These are phyloP conservation scores for Chenopodium quinoa DNA, from an alignment of 148 eudicot species.

Conservation along the genomic window DNA sequence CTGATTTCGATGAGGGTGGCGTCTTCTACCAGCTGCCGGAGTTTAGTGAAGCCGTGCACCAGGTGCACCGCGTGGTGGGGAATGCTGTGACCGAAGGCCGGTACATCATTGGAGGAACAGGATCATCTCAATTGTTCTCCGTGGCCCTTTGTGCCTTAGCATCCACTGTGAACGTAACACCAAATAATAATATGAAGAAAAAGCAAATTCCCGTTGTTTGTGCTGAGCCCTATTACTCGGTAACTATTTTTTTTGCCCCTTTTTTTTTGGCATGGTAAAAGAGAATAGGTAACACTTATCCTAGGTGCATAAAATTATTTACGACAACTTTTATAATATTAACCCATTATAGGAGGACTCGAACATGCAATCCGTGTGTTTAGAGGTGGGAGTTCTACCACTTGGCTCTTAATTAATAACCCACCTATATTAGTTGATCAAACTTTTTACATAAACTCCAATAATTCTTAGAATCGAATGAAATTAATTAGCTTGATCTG, in stretches of 20 bases:
- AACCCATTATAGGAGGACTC: too few relatives aligned
- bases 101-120: slow-evolving; percentile 58
- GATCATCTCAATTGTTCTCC: slow-evolving; percentile 64
- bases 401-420: too few relatives aligned
- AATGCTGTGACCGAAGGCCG: slow-evolving; percentile 47
- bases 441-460: background rate
- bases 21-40: slow-evolving; percentile 73
- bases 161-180: background rate
- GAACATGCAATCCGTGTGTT: too few relatives aligned
- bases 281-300: too few relatives aligned
- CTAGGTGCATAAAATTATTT: too few relatives aligned
- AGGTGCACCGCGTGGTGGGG: slow-evolving; percentile 46
- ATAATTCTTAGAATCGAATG: background rate
- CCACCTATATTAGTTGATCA: too few relatives aligned
- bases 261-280: background rate
- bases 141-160: slow-evolving; percentile 56
- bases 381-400: too few relatives aligned
- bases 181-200: background rate
- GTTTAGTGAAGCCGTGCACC: slow-evolving; percentile 46
- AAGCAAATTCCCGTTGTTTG: slow-evolving; percentile 46
- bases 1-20: slow-evolving; percentile 29
- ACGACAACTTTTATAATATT: too few relatives aligned
- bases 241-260: slow-evolving; percentile 15
- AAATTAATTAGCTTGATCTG: background rate
- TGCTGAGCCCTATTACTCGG: slow-evolving; percentile 74